Evolutionary conservation across 2,329 filamentous ascomycete species (phyloP), one percentile per base, ranked within the genome.

Genomic region (Diaporthe humulicola): DNA sequence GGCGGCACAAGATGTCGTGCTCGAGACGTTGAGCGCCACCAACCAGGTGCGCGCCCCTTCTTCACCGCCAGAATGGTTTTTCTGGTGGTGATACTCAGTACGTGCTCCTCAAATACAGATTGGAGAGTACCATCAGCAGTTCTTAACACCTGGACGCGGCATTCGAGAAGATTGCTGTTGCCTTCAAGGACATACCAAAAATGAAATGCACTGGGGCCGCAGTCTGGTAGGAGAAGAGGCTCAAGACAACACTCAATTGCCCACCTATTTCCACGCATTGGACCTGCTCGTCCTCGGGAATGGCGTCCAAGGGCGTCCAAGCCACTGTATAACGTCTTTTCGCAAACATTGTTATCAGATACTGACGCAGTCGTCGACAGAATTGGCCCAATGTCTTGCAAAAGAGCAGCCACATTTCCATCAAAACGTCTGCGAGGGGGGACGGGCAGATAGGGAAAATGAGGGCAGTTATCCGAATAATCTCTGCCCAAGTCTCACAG

Each of bases 11-110:
- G 28, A 19, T 66, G 60, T 40, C 28, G 7, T 50, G 60, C 28
- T 50, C 6, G 17, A 52, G 45, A 67, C 64, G 48, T 69, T 69
- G 33, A 40, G 64, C 64, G 64, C 45, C 64, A 54, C 64, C n/a
- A 8, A n/a, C n/a, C n/a, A 50, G 5, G 36, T 14, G n/a, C 33
- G 5, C 30, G 33, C 36, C 40, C 14, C 4, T 66, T 14, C 40
- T 48, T 45, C 40, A 36, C 60, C 60, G 38, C 38, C n/a, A 33
- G 25, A 8, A 28, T 67, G 10, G 40, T 22, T 50, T 38, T 4
- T 6, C 19, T 25, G 3, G 45, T 25, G 3, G 45, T 19, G 30
- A 17, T 48, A 10, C 25, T 61, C 17, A n/a, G 10, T 14, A 12
- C 28, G n/a, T n/a, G 19, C 28, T 17, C 17, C 61, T 36, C 60